Percentiles rank a stretch among this genome's conserved stretches.
These are phyloP conservation scores for Paraleonurus japonicus DNA, from an alignment of 257 asterid genomes.

Conservation along the genomic window DNA sequence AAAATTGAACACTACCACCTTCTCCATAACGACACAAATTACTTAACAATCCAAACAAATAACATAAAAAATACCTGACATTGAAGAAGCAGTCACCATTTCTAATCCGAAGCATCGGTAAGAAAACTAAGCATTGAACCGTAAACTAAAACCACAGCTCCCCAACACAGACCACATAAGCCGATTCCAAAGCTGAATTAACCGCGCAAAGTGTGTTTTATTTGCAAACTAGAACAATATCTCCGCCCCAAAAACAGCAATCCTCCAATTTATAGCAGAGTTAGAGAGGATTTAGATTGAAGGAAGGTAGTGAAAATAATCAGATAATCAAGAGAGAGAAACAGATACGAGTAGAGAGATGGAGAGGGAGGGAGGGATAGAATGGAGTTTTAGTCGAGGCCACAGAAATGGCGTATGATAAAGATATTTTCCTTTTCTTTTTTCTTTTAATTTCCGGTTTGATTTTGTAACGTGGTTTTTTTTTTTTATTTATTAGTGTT, in stretches of 20 bases:
- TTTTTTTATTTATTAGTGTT: neutral
- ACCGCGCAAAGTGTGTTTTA: conserved; percentile 12
- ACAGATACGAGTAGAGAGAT: conserved; percentile 1
- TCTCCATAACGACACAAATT: conserved; percentile 16
- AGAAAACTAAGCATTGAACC: conserved; percentile 38
- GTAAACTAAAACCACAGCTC: conserved; percentile 26
- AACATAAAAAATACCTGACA: conserved; percentile 52
- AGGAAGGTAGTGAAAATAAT: conserved; percentile 28
- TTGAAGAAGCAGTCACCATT: conserved; percentile 70
- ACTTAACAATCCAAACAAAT: conserved; percentile 5
- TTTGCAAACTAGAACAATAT: neutral
- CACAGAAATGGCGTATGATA: conserved; percentile 40
- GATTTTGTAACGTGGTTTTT: conserved; percentile 10
- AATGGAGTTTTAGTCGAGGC: conserved; percentile 57
- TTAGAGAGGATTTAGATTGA: conserved; percentile 43
- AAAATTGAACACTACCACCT: conserved; percentile 20
- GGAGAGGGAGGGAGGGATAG: conserved; percentile 20
- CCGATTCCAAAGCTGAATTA: conserved; percentile 28
- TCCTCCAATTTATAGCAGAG: conserved; percentile 13
- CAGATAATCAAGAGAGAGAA: conserved; percentile 42
- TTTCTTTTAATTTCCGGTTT: neutral
- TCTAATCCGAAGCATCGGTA: conserved; percentile 67
- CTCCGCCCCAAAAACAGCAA: conserved; percentile 13
- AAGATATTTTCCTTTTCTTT: conserved; percentile 32
- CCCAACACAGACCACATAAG: conserved; percentile 22